These are phyloP conservation scores for Ceraceosorus guamensis DNA, from an alignment of 1,284 basidiomycete species.

Conservation along the genomic window DNA sequence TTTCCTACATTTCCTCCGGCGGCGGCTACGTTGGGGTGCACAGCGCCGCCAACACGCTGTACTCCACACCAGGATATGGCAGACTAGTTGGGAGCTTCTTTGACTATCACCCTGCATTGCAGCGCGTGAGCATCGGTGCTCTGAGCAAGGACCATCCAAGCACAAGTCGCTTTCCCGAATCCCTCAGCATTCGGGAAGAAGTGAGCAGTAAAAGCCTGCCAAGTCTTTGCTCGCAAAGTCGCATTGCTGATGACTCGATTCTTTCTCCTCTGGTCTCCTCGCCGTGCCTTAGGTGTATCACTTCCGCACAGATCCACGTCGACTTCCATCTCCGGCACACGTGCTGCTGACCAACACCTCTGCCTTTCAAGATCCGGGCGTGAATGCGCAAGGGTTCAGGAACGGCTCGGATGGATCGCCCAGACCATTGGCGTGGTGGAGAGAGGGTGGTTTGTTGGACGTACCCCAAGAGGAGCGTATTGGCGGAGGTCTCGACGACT, in stretches of 20 bases:
- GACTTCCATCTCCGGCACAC: constrained; percentile 43
- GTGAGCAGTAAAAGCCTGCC: constrained; percentile 2
- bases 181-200: constrained; percentile 25
- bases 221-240: not conserved
- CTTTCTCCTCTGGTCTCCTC: not conserved
- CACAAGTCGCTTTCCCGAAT: constrained; percentile 18
- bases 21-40: constrained; percentile 67
- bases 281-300: constrained; percentile 65
- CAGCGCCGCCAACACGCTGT: constrained; percentile 62
- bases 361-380: constrained; percentile 19
- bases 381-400: constrained; percentile 50
- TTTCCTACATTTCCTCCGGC: constrained; percentile 61
- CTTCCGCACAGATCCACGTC: constrained; percentile 67
- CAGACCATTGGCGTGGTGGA: constrained; percentile 63
- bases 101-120: constrained; percentile 66
- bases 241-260: not conserved
- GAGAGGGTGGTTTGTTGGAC: constrained; percentile 56
- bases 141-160: constrained; percentile 16
- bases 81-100: constrained; percentile 58
- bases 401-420: constrained; percentile 60
- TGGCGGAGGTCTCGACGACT: not conserved
- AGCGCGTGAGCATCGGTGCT: constrained; percentile 50
- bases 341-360: constrained; percentile 30
- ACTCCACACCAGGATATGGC: constrained; percentile 62
- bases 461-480: not conserved